Base-by-base conservation (phyloP, 2,329 filamentous ascomycete species). In the Mariannaea sp. region DNA sequence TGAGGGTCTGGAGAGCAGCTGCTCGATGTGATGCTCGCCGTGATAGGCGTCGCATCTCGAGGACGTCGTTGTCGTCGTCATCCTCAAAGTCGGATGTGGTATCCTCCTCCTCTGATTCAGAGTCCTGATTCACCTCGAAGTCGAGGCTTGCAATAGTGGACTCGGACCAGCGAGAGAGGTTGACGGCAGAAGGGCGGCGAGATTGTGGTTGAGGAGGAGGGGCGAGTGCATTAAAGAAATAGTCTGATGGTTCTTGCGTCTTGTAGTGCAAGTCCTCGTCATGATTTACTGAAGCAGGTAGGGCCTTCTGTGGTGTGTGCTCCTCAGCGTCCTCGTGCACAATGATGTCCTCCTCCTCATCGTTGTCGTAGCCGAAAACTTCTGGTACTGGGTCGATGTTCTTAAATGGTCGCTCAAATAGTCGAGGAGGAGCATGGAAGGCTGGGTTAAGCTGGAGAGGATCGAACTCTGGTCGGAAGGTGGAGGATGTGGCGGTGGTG, bases 131-230 rank as follows among this genome's bases (percentile, higher is more conserved):
- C 16, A 60, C 56, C 38, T 61, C 53, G 19, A 44, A 45, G 19
- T 61, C 59, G 26, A 67, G 54, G 44, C 60, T 64, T 55, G 71
- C 65, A 49, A 75, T 70, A 24, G 74, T 77, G 7, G 74, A 77
- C 47, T 74, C 74, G 32, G 74, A 77, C 74, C 74, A 77, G 50
- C 69, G 70, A 16, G 73, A 76, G 44, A 69, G 65, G 2, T 68
- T 70, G 57, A 73, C 53, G 4, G 64, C 56, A 4, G 33, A 36
- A 30, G 29, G 7, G 4, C 9, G 29, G 13, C 9, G 9, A 30
- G 29, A 12, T 10, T 30, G 16, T 9, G 33, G 16, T 8, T 16
- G 14, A 16, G 71, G 70, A 14, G 68, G 65, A 53, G 62, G 59
- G 35, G 65, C 47, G 32, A 70, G 54, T 26, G 65, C 62, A 55